Conservation (phyloP, 768 basidiomycete genomes). For the Amanita rubescens region DNA sequence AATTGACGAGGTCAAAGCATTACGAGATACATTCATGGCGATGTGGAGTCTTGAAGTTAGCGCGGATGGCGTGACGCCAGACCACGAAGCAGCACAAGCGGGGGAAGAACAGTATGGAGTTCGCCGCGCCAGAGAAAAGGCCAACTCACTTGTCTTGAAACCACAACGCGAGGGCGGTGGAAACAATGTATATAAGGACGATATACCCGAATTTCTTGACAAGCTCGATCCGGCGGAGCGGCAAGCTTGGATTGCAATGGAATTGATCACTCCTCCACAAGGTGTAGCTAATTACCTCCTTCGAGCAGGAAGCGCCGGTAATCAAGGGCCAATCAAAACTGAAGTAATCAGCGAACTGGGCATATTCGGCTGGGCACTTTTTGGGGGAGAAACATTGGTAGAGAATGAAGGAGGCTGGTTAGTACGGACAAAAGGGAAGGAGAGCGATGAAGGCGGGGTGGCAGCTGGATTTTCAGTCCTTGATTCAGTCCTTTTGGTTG, state of each 20-base stretch:
- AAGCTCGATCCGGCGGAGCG: slow-evolving; percentile 51
- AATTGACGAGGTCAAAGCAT: slow-evolving; percentile 35
- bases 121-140: slow-evolving; percentile 40
- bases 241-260: slow-evolving; percentile 94
- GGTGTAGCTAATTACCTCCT: slow-evolving; percentile 68
- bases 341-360: slow-evolving; percentile 89
- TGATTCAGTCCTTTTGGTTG: slow-evolving; percentile 60
- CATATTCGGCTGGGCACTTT: slow-evolving; percentile 84
- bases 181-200: slow-evolving; percentile 86
- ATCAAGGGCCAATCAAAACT: slow-evolving; percentile 37
- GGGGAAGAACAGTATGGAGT: slow-evolving; percentile 35
- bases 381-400: slow-evolving; percentile 44
- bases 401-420: slow-evolving; percentile 77
- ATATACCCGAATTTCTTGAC: slow-evolving; percentile 74
- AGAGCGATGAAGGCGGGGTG: slow-evolving; percentile 89
- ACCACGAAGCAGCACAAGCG: slow-evolving; percentile 17
- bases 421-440: slow-evolving; percentile 83
- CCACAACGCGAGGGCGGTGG: slow-evolving; percentile 98
- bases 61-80: slow-evolving; percentile 26
- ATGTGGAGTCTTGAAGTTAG: slow-evolving; percentile 78
- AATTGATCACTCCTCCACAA: slow-evolving; percentile 74
- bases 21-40: slow-evolving; percentile 77
- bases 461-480: slow-evolving; percentile 77
- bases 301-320: slow-evolving; percentile 48
- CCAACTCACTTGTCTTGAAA: slow-evolving; percentile 74